These are phyloP conservation scores for Pleoardoris graminearum DNA, from an alignment of 2,329 filamentous ascomycete species.

Conservation along the genomic window DNA sequence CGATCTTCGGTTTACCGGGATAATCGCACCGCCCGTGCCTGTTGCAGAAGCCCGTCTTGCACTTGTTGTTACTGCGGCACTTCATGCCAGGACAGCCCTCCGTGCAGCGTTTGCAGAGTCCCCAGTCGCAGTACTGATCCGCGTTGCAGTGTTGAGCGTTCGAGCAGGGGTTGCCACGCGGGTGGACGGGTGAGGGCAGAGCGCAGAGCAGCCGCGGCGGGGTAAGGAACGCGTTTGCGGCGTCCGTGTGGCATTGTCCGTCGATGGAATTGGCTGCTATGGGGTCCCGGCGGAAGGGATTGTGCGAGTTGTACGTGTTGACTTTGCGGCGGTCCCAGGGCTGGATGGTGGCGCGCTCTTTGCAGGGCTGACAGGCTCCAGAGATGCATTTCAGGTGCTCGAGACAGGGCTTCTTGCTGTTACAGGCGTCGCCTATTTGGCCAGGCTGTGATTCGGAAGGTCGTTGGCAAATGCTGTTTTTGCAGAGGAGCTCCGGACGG, in stretches of 20 bases:
- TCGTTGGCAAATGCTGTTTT: slow-evolving; percentile 35
- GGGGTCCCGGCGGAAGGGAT: neutral
- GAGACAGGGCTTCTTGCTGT: slow-evolving; percentile 35
- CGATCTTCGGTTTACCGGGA: slow-evolving; percentile 21
- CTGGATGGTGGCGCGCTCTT: slow-evolving; percentile 20
- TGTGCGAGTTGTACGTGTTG: slow-evolving; percentile 11
- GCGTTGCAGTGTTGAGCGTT: slow-evolving; percentile 30
- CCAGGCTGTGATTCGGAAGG: slow-evolving; percentile 29
- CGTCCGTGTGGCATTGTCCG: slow-evolving; percentile 26
- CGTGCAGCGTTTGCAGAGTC: slow-evolving; percentile 28
- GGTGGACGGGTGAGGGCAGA: neutral
- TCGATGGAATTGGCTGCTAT: slow-evolving; percentile 12
- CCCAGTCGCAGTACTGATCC: slow-evolving; percentile 35
- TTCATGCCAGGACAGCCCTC: slow-evolving; percentile 30
- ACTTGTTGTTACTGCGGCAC: slow-evolving; percentile 34
- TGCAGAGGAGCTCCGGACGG: slow-evolving; percentile 32
- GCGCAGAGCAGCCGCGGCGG: slow-evolving; percentile 7
- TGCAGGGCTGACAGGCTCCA: slow-evolving; percentile 28
- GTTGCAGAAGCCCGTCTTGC: slow-evolving; percentile 41
- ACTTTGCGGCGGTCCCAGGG: slow-evolving; percentile 7
- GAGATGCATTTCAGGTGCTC: slow-evolving; percentile 28
- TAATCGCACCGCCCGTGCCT: slow-evolving; percentile 35
- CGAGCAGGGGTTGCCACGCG: slow-evolving; percentile 28
- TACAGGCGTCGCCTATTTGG: slow-evolving; percentile 28
- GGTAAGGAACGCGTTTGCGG: slow-evolving; percentile 15